Conservation (phyloP, 176 grass and related monocot genomes). For the Cenchrus purpureus region DNA sequence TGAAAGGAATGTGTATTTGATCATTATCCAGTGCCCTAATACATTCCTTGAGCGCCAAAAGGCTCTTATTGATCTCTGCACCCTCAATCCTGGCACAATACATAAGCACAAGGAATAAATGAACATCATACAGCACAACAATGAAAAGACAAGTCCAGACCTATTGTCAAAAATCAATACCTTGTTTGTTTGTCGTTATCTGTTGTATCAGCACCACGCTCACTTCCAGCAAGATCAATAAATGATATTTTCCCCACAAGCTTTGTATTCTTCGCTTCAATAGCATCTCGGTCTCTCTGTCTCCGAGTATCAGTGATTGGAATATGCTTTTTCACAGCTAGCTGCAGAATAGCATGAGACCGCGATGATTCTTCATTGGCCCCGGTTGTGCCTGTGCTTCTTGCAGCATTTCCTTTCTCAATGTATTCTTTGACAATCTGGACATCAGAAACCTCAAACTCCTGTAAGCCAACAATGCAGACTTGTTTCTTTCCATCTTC, state of each 20-base stretch:
- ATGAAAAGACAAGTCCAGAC: conserved; percentile 1
- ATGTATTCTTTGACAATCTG: conserved; percentile 98
- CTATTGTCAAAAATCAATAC: conserved; percentile 37
- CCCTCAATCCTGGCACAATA: conserved; percentile 81
- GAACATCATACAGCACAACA: not conserved
- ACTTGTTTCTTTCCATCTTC: conserved; percentile 99
- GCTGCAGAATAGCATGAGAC: conserved; percentile 95
- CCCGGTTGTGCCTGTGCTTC: conserved; percentile 94
- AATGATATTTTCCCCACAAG: conserved; percentile 82
- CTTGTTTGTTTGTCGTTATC: conserved; percentile 74
- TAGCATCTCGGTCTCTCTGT: conserved; percentile 78
- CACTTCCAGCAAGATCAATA: conserved; percentile 88
- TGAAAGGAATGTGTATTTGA: conserved; percentile 86
- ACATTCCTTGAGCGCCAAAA: conserved; percentile 85
- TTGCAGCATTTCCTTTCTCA: conserved; percentile 94
- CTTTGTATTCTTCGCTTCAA: conserved; percentile 82
- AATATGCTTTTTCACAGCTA: conserved; percentile 89
- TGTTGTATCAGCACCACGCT: conserved; percentile 69
- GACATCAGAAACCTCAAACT: conserved; percentile 98
- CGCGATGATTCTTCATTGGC: conserved; percentile 99
- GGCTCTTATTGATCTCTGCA: conserved; percentile 94
- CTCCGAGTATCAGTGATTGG: conserved; percentile 68
- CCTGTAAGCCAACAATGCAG: conserved; percentile 97
- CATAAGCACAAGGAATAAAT: conserved; percentile 5
- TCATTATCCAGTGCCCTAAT: conserved; percentile 85